Evolutionary conservation across 768 basidiomycete species (phyloP).

Genomic region (Boletus rubroflammeus): DNA sequence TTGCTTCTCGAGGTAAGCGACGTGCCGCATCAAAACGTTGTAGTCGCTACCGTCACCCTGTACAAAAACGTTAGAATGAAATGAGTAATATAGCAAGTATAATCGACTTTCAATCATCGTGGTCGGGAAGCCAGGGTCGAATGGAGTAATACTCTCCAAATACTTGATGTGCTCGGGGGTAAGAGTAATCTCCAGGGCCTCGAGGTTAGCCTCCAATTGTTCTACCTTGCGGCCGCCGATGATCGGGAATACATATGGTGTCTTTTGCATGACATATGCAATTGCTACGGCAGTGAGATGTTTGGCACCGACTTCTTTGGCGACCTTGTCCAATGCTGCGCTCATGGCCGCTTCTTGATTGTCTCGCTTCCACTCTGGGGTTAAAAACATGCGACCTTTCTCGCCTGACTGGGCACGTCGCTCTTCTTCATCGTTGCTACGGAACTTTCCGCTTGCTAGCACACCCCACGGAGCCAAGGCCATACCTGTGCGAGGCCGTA

Average conservation of each 20-base stretch:
- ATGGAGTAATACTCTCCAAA: conserved; percentile 36
- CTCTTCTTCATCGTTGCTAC: conserved; percentile 30
- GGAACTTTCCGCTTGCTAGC: conserved; percentile 26
- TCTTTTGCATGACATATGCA: conserved; percentile 44
- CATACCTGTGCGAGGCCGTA: conserved; percentile 1
- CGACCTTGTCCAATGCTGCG: conserved; percentile 37
- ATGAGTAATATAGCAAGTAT: background rate
- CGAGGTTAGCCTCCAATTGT: conserved; percentile 40
- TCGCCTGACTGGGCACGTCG: conserved; percentile 30
- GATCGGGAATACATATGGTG: conserved; percentile 44
- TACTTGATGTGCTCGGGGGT: conserved; percentile 36
- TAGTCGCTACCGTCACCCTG: conserved; percentile 29
- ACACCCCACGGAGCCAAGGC: conserved; percentile 39
- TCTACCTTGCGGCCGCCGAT: conserved; percentile 44
- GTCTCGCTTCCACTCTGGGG: conserved; percentile 32
- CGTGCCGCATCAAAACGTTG: background rate
- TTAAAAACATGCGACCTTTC: conserved; percentile 33
- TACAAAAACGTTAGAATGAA: background rate
- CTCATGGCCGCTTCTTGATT: conserved; percentile 32
- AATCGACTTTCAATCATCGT: conserved; percentile 30
- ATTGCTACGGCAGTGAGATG: conserved; percentile 39
- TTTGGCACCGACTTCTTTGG: conserved; percentile 37
- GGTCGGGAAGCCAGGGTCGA: conserved; percentile 39
- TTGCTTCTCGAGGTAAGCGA: conserved; percentile 21
- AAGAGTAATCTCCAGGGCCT: conserved; percentile 41